Conservation (phyloP, 202 grass and related monocot species). For the Dendrocalamus latiflorus region DNA sequence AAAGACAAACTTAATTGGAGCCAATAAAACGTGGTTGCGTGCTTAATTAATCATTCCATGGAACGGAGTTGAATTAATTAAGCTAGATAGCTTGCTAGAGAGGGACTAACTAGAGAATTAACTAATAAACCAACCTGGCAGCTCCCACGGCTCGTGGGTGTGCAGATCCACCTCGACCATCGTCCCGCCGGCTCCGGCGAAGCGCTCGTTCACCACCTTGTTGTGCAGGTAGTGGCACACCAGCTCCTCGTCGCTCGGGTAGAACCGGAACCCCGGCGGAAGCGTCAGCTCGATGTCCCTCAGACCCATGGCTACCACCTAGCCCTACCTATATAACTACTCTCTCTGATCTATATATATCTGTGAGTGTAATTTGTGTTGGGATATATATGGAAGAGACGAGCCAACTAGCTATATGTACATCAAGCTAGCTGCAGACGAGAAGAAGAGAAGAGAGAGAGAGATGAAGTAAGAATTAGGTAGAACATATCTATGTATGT, state of each 20-base stretch:
- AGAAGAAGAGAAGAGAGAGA: not conserved
- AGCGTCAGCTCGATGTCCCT: slow-evolving; percentile 83
- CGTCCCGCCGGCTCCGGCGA: slow-evolving; percentile 37
- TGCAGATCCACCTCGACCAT: slow-evolving; percentile 96
- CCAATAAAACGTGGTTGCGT: slow-evolving; percentile 27
- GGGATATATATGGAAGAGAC: not conserved
- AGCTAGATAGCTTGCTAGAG: slow-evolving; percentile 14
- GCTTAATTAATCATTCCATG: slow-evolving; percentile 16
- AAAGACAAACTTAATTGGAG: not conserved
- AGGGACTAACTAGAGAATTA: not conserved
- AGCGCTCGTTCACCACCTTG: slow-evolving; percentile 64
- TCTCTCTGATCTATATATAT: not conserved
- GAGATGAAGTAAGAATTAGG: not conserved
- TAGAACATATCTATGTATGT: not conserved
- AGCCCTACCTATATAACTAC: not conserved
- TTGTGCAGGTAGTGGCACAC: slow-evolving; percentile 82
- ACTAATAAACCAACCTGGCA: slow-evolving; percentile 50
- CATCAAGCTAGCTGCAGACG: not conserved
- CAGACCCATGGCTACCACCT: slow-evolving; percentile 48
- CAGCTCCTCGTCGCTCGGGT: slow-evolving; percentile 86
- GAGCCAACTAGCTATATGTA: not conserved
- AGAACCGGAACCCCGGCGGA: slow-evolving; percentile 81
- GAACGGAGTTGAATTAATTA: not conserved
- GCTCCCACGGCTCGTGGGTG: slow-evolving; percentile 86
- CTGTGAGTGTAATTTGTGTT: not conserved